Evolutionary conservation across 2,329 filamentous ascomycete species (phyloP).

Genomic region (Apiospora kogelbergensis): DNA sequence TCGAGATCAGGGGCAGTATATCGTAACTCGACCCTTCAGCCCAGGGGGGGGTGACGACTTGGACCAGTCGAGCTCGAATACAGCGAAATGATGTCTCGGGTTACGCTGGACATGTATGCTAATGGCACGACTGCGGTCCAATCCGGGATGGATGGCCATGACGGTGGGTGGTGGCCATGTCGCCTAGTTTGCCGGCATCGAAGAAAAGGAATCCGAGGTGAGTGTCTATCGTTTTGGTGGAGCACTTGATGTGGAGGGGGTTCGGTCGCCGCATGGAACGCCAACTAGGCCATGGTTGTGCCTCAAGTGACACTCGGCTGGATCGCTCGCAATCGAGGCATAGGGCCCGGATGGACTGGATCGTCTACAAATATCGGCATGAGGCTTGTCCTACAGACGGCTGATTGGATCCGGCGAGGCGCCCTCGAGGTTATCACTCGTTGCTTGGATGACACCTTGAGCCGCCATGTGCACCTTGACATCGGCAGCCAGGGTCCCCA

Average conservation of each 20-base stretch:
- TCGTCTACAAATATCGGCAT: neutral
- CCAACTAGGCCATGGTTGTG: neutral
- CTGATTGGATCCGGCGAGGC: neutral
- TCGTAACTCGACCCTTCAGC: neutral
- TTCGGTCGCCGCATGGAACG: slow-evolving; percentile 7
- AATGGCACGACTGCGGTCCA: neutral
- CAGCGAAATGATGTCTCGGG: neutral
- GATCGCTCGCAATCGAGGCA: neutral
- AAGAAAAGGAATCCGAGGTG: slow-evolving; percentile 8
- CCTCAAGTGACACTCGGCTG: neutral
- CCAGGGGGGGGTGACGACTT: neutral
- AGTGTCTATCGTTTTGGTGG: slow-evolving; percentile 9
- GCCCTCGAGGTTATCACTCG: neutral
- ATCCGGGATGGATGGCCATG: neutral
- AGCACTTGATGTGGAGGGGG: slow-evolving; percentile 9
- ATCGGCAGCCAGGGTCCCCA: neutral
- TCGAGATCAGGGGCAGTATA: neutral
- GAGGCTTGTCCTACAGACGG: slow-evolving; percentile 2
- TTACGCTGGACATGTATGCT: neutral
- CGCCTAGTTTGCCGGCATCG: neutral
- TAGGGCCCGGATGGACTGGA: neutral
- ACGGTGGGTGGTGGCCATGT: neutral
- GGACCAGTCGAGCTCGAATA: neutral
- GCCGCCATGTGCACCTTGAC: slow-evolving; percentile 8
- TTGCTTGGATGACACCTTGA: neutral